Conservation (phyloP, 2,329 filamentous ascomycete genomes). For the Alternaria arborescens region DNA sequence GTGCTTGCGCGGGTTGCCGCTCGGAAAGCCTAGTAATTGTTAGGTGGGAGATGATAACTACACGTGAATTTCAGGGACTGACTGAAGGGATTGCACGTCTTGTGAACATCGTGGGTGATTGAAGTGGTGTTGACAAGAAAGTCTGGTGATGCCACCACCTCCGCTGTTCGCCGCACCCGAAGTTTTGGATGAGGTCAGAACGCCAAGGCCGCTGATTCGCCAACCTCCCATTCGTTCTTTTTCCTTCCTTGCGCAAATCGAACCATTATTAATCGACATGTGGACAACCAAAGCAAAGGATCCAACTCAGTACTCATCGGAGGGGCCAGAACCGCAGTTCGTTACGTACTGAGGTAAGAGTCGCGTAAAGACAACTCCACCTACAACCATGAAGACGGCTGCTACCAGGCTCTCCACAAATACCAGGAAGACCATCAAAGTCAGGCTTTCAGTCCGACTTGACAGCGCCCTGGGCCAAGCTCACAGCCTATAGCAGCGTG, state of each 20-base stretch:
- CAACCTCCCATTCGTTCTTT: conserved; percentile 8
- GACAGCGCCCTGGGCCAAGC: background rate
- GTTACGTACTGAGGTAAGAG: no score
- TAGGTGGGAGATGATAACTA: conserved; percentile 2
- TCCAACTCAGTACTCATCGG: no score
- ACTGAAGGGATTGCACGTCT: conserved; percentile 50
- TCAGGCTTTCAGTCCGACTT: background rate
- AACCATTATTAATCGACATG: background rate
- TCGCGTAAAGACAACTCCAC: no score
- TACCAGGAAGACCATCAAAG: background rate
- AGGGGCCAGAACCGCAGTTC: no score
- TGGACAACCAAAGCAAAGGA: no score
- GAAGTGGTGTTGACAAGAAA: conserved; percentile 20
- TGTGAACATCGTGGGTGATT: conserved; percentile 46
- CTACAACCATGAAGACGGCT: background rate
- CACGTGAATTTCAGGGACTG: background rate
- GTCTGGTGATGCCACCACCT: conserved; percentile 30
- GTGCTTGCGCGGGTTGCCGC: conserved; percentile 43
- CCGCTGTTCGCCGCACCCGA: conserved; percentile 34
- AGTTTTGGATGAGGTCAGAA: conserved; percentile 42
- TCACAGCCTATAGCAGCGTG: no score
- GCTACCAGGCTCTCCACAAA: background rate
- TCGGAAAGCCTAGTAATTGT: conserved; percentile 45
- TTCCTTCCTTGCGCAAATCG: background rate
- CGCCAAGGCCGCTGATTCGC: conserved; percentile 33